Evolutionary conservation across 179 eudicot species (phyloP).

Genomic region (Amaranthus tricolor): DNA sequence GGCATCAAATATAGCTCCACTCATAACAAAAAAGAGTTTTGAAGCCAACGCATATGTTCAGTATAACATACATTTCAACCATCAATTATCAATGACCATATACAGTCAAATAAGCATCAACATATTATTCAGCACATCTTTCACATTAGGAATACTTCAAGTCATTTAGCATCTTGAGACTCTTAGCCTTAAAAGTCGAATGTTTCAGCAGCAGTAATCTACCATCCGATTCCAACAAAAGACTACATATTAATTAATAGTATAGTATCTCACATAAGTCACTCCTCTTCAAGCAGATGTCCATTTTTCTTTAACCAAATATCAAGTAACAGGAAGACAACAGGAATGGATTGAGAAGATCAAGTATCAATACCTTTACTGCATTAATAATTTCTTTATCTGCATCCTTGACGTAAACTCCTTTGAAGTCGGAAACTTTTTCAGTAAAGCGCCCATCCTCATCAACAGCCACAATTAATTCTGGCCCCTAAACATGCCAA

Average conservation of each 20-base stretch:
- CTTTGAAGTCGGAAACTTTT: conserved; percentile 64
- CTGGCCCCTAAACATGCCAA: conserved; percentile 58
- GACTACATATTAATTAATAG: background rate
- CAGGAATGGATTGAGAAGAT: background rate
- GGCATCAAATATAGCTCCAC: background rate
- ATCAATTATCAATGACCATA: background rate
- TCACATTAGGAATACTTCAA: background rate
- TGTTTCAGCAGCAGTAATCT: no score
- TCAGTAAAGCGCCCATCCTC: conserved; percentile 91
- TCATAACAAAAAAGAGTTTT: background rate
- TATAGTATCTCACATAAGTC: background rate
- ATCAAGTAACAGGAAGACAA: background rate
- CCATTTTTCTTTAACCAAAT: background rate
- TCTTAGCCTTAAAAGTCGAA: no score
- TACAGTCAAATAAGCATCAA: background rate
- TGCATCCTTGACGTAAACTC: conserved; percentile 84
- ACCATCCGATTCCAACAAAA: background rate
- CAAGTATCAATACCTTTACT: conserved; percentile 59
- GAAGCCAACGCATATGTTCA: background rate
- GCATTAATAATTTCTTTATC: conserved; percentile 85
- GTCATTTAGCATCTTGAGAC: background rate
- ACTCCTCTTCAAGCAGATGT: conserved; percentile 1
- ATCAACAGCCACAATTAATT: conserved; percentile 88
- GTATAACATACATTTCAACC: background rate
- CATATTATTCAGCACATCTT: background rate